Evolutionary conservation across 2,329 filamentous ascomycete genomes (phyloP), one percentile per base, ranked within the genome.

Genomic region (Alternaria sp.): DNA sequence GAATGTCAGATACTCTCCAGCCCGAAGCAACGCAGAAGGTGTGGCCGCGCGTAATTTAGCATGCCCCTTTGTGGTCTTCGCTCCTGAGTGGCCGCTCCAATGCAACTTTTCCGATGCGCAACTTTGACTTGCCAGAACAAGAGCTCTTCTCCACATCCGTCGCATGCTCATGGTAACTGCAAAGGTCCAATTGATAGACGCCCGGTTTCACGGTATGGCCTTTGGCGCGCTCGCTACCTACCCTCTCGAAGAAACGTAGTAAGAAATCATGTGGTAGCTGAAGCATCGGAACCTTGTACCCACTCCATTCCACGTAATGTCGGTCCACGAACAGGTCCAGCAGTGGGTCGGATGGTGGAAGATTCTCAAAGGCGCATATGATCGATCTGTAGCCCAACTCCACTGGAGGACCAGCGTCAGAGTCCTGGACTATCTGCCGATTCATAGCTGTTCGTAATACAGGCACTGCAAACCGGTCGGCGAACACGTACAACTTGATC

Each of bases 401-500:
- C 21, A 21, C 21, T 21, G 21, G 21, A 21, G 21, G 21, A 21
- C 21, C 21, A 21, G 21, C 21, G 21, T 21, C 21, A 21, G 21
- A 21, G 21, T 21, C 21, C 21, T 21, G 21, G 21, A 21, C 26
- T 36, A 36, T 52, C 50, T 50, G 25, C 11, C 25, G 46, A 25
- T 58, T 59, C 13, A 62, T 19, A 12, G 65, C 59, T 5, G 25
- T 40, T 1, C 61, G 61, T n/a, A 64, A 62, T 6, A 15, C 19
- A 9, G 40, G 43, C 4, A 61, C 55, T 6, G 62, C n/a, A 23
- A 67, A 64, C 1, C 67, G 57, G 17, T 67, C 64, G 10, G 52
- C 64, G 30, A 67, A 59, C 6, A 56, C 50, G 17, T 65, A 65
- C 1, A 55, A n/a, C 15, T 55, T 64, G 19, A 60, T 57, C 15